These are phyloP conservation scores for Arthrobotrys conoides DNA, from an alignment of 2,329 filamentous ascomycete genomes.

Conservation along the genomic window DNA sequence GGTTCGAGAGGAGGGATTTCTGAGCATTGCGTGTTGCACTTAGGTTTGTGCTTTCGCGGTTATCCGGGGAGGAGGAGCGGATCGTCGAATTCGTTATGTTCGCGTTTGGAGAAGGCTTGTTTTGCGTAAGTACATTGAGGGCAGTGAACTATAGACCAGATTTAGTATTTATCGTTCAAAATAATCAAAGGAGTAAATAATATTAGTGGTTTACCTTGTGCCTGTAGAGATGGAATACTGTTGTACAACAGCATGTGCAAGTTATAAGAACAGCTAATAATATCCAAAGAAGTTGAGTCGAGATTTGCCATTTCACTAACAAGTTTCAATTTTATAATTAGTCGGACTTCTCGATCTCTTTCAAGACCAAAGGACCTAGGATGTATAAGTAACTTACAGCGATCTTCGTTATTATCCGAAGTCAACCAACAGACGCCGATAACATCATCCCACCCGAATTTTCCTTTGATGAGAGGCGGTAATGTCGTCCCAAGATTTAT, in stretches of 20 bases:
- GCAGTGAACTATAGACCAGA: slow-evolving; percentile 36
- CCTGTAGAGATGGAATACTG: slow-evolving; percentile 61
- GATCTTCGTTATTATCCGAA: slow-evolving; percentile 52
- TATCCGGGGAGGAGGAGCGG: slow-evolving; percentile 39
- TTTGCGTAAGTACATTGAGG: slow-evolving; percentile 47
- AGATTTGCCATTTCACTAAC: slow-evolving; percentile 62
- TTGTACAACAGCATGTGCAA: slow-evolving; percentile 53
- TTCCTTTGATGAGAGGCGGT: slow-evolving; percentile 62
- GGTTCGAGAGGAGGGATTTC: slow-evolving; percentile 55
- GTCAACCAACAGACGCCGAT: slow-evolving; percentile 63
- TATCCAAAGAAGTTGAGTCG: slow-evolving; percentile 63
- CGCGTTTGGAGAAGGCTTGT: slow-evolving; percentile 13
- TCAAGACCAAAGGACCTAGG: neutral
- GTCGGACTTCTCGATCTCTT: neutral
- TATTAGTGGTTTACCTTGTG: slow-evolving; percentile 54
- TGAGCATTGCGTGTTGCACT: slow-evolving; percentile 60
- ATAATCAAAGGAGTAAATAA: neutral
- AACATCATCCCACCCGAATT: slow-evolving; percentile 63
- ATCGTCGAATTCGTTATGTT: slow-evolving; percentile 9
- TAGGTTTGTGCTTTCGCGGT: slow-evolving; percentile 45
- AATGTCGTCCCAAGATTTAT: slow-evolving; percentile 62
- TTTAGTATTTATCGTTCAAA: neutral
- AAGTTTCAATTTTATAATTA: neutral
- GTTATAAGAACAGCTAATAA: slow-evolving; percentile 62
- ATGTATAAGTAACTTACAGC: slow-evolving; percentile 36